phyloP scores from a whole-genome alignment of 768 basidiomycete species.

The Ephemerocybe angulata region DNA sequence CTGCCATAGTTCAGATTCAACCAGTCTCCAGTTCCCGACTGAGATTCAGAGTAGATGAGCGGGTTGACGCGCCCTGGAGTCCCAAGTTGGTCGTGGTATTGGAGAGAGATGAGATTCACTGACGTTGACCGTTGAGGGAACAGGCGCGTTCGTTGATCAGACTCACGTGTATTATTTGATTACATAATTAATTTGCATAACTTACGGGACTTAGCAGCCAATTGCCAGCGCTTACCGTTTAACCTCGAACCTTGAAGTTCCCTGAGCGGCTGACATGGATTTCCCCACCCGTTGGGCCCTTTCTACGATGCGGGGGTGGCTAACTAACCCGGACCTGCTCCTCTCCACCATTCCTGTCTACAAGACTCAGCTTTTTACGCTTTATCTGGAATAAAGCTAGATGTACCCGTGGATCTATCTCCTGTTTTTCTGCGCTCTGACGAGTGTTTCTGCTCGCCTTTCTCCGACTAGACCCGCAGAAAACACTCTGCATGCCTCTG shows the following conservation, averaged over 20 bases:
- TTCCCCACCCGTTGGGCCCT: too few species aligned
- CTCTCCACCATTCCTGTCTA: too few species aligned
- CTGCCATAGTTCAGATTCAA: not conserved
- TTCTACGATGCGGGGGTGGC: too few species aligned
- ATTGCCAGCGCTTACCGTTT: too few species aligned
- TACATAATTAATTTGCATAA: too few species aligned
- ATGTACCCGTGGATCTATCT: not conserved
- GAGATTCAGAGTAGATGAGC: not conserved
- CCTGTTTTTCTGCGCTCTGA: not conserved
- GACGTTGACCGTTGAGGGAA: not conserved
- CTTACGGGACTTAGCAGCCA: too few species aligned
- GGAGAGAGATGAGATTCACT: too few species aligned
- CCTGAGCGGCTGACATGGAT: too few species aligned
- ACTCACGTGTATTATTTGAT: not conserved
- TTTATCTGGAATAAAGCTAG: not conserved
- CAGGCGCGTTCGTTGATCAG: not conserved
- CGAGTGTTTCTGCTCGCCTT: slow-evolving; percentile 19
- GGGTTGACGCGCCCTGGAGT: not conserved
- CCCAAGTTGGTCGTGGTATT: too few species aligned
- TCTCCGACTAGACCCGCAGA: slow-evolving; percentile 51
- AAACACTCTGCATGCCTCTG: slow-evolving; percentile 42
- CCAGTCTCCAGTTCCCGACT: not conserved
- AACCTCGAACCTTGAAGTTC: too few species aligned
- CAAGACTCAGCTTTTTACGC: not conserved
- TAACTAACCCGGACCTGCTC: too few species aligned